A percentile compares a stretch with the other conserved stretches of the same genome.
phyloP scores from a whole-genome alignment of 225 moss, liverwort and hornwort genomes.

The Straminergon stramineum region DNA sequence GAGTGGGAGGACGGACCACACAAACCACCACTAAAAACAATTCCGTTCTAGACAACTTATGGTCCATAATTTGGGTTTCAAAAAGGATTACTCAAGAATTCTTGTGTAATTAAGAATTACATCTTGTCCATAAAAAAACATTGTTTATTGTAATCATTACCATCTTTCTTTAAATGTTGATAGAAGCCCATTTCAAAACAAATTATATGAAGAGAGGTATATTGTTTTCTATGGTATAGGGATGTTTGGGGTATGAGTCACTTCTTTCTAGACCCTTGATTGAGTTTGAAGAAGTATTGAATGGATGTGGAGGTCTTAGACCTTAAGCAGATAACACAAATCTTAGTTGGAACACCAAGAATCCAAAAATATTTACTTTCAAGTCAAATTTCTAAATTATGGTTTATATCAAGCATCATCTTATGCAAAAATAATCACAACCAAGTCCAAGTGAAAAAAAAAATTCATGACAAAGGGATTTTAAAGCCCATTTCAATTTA shows the following conservation, averaged over 20 bases:
- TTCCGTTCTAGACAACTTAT: neutral
- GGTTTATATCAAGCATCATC: neutral
- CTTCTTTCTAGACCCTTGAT: neutral
- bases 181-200: neutral
- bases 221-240: fast-evolving
- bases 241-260: neutral
- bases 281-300: neutral
- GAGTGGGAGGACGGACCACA: neutral
- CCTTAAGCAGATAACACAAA: fast-evolving
- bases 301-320: neutral
- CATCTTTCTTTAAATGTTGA: neutral
- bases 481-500: neutral
- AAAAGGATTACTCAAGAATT: neutral
- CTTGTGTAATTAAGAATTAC: neutral
- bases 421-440: neutral
- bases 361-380: fast-evolving
- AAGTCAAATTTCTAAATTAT: fast-evolving
- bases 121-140: neutral
- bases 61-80: neutral
- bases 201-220: fast-evolving
- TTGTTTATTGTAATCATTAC: neutral
- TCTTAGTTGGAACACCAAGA: fast-evolving
- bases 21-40: neutral
- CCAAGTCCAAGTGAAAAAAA: neutral
- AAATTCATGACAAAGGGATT: neutral